Evolutionary conservation across 257 asterid species (phyloP).

Genomic region (Capsicum rhomboideum): DNA sequence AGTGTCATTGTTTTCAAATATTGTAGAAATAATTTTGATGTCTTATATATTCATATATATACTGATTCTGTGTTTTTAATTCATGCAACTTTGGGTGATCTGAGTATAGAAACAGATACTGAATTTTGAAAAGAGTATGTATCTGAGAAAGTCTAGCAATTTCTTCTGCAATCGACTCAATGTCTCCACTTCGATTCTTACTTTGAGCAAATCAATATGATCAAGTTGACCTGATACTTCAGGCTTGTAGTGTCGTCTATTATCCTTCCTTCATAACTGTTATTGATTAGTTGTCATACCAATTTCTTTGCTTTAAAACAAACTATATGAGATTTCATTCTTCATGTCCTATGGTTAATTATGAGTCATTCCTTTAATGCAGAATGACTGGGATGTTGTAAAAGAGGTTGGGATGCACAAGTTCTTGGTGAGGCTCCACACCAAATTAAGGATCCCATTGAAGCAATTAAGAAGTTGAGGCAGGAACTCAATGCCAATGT

Average conservation of each 20-base stretch:
- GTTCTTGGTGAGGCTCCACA: slow-evolving; percentile 97
- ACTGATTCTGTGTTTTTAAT: too few relatives aligned
- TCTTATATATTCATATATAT: too few relatives aligned
- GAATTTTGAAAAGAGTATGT: too few relatives aligned
- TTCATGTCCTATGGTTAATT: background rate
- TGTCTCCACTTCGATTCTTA: background rate
- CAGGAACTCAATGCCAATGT: slow-evolving; percentile 51
- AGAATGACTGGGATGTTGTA: slow-evolving; percentile 93
- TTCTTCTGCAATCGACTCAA: too few relatives aligned
- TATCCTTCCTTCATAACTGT: background rate
- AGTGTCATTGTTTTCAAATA: too few relatives aligned
- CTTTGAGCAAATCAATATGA: background rate
- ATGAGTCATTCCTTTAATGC: background rate
- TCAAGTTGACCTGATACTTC: background rate
- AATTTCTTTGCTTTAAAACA: background rate
- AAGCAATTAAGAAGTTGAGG: slow-evolving; percentile 87
- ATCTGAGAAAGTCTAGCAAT: too few relatives aligned
- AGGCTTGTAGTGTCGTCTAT: background rate
- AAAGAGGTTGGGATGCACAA: slow-evolving; percentile 99
- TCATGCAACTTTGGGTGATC: too few relatives aligned
- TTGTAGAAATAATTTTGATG: too few relatives aligned
- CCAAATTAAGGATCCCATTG: slow-evolving; percentile 60
- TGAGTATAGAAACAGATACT: too few relatives aligned
- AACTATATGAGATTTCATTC: background rate
- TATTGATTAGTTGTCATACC: background rate